Conservation (phyloP, 2,329 filamentous ascomycete species). For the Scedosporium boydii region DNA sequence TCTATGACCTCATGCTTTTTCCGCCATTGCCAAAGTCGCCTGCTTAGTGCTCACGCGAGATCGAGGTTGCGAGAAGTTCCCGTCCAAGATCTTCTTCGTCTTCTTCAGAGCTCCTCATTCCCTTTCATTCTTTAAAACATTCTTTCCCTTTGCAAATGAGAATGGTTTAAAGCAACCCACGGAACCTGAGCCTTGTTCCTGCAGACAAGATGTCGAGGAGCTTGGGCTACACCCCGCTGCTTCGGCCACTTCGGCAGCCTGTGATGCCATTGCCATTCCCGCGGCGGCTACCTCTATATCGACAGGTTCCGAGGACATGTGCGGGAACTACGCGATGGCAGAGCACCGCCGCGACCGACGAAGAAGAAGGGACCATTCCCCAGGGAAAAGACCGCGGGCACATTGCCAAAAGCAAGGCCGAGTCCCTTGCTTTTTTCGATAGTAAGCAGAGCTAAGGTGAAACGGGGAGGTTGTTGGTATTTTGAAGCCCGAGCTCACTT, state of each 20-base stretch:
- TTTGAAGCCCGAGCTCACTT: neutral
- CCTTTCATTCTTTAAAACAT: neutral
- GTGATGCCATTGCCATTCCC: neutral
- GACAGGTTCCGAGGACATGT: neutral
- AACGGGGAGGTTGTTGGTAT: too few relatives aligned
- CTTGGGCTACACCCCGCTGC: neutral
- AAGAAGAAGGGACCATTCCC: conserved; percentile 18
- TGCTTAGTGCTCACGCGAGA: too few relatives aligned
- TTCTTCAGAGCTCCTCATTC: neutral
- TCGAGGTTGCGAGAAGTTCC: too few relatives aligned
- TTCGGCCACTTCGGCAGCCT: conserved; percentile 1
- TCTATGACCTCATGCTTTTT: conserved; percentile 1
- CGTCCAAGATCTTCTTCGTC: neutral
- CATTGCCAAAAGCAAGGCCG: conserved; percentile 64
- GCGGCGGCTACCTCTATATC: neutral
- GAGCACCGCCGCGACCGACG: conserved; percentile 10
- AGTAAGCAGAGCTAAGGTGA: conserved; percentile 43
- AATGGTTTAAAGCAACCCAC: too few relatives aligned
- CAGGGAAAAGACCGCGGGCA: conserved; percentile 67
- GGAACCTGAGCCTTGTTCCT: too few relatives aligned
- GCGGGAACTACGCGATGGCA: conserved; percentile 8
- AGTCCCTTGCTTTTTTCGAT: conserved; percentile 83
- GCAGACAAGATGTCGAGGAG: neutral
- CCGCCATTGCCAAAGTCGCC: neutral
- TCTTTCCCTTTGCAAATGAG: too few relatives aligned